These are phyloP conservation scores for Aspergillus nanangensis DNA, from an alignment of 495 filamentous ascomycete genomes.

Conservation along the genomic window DNA sequence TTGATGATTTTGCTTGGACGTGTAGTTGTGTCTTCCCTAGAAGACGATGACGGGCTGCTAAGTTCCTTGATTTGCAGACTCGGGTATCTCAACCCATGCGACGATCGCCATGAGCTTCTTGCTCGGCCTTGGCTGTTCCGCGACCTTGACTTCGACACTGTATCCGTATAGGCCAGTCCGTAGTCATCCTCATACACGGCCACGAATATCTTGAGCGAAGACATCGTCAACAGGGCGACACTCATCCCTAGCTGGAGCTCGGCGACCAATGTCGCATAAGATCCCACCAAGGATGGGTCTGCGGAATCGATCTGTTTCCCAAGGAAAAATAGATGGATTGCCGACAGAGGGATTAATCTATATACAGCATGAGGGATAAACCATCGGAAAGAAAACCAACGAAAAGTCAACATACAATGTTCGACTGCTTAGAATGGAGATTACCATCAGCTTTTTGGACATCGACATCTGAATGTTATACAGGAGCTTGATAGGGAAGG, in stretches of 20 bases:
- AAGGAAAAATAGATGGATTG: conserved; percentile 18
- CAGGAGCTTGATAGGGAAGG: conserved; percentile 15
- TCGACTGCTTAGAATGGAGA: conserved; percentile 18
- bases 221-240: conserved; percentile 18
- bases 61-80: neutral
- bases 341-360: conserved; percentile 24
- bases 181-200: conserved; percentile 29
- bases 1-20: neutral
- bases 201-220: conserved; percentile 36
- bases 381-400: neutral
- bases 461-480: conserved; percentile 15
- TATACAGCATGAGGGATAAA: neutral
- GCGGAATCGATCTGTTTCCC: conserved; percentile 14
- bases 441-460: conserved; percentile 12
- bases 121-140: neutral
- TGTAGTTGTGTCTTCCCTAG: neutral
- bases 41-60: neutral
- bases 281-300: conserved; percentile 16
- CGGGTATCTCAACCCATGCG: neutral
- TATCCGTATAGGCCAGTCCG: conserved; percentile 25
- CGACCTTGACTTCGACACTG: neutral
- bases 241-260: conserved; percentile 24
- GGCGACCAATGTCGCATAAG: conserved; percentile 18
- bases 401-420: conserved; percentile 14
- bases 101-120: neutral